Evolutionary conservation across 2,329 filamentous ascomycete genomes (phyloP).

Genomic region (Xylaria digitata): DNA sequence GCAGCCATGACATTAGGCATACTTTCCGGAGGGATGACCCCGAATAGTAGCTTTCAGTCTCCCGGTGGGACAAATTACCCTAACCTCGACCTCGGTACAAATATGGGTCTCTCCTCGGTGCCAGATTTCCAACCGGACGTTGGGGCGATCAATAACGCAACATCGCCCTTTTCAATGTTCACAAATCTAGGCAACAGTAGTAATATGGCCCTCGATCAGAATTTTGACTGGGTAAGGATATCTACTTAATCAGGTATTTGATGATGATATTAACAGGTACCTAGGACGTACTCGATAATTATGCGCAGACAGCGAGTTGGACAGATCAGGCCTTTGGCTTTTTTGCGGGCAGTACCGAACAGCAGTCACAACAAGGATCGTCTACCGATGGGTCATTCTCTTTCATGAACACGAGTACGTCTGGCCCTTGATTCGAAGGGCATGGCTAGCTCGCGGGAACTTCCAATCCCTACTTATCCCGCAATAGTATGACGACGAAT

Average conservation of each 20-base stretch:
- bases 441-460: not conserved
- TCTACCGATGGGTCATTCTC: slow-evolving; percentile 48
- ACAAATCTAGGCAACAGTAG: slow-evolving; percentile 55
- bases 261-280: slow-evolving; percentile 43
- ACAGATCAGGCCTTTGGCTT: slow-evolving; percentile 64
- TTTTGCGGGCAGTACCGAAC: slow-evolving; percentile 54
- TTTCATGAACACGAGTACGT: slow-evolving; percentile 47
- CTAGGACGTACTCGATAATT: slow-evolving; percentile 68
- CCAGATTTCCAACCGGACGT: slow-evolving; percentile 54
- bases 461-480: not conserved
- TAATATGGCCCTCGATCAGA: slow-evolving; percentile 60
- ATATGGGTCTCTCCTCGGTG: slow-evolving; percentile 47
- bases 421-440: slow-evolving; percentile 36
- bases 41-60: slow-evolving; percentile 50
- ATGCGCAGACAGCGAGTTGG: slow-evolving; percentile 66
- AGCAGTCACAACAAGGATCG: slow-evolving; percentile 46
- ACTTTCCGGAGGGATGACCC: slow-evolving; percentile 54
- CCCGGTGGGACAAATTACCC: slow-evolving; percentile 54
- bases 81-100: slow-evolving; percentile 58
- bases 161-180: slow-evolving; percentile 66
- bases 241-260: not conserved
- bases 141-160: slow-evolving; percentile 49
- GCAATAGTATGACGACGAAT: slow-evolving; percentile 10
- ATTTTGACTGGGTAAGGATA: slow-evolving; percentile 68
- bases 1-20: slow-evolving; percentile 58